Percentiles rank a stretch among this genome's conserved stretches.
Conservation (phyloP, 2,329 filamentous ascomycete species). For the Sporothrix brunneoviolacea region DNA sequence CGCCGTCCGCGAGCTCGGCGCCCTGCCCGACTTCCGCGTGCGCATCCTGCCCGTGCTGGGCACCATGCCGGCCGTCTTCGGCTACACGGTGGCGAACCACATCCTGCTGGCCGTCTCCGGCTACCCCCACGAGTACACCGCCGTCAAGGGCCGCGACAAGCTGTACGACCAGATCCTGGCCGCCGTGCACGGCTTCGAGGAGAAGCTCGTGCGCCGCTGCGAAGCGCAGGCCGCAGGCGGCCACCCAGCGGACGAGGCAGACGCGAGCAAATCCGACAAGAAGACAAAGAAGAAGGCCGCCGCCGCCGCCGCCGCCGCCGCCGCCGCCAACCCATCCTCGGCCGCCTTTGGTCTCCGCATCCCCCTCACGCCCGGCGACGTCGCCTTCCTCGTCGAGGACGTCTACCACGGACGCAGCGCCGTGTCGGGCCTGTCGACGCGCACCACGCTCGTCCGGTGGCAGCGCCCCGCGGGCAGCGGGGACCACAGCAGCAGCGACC, state of each 20-base stretch:
- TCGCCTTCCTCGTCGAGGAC: slow-evolving; percentile 85
- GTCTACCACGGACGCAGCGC: slow-evolving; percentile 77
- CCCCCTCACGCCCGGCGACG: slow-evolving; percentile 70
- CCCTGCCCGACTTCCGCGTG: slow-evolving; percentile 86
- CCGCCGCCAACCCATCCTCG: slow-evolving; percentile 24
- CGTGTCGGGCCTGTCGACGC: slow-evolving; percentile 72
- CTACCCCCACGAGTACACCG: slow-evolving; percentile 80
- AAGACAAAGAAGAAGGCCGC: slow-evolving; percentile 3
- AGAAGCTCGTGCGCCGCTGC: slow-evolving; percentile 55
- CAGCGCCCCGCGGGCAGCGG: slow-evolving; percentile 29
- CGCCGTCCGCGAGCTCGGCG: slow-evolving; percentile 76
- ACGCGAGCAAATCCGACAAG: background rate
- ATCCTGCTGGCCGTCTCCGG: slow-evolving; percentile 72
- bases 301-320: too few species aligned
- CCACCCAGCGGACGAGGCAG: background rate
- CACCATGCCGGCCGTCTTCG: slow-evolving; percentile 96
- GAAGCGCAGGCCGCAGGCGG: background rate
- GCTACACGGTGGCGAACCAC: slow-evolving; percentile 85
- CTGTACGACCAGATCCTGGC: slow-evolving; percentile 82
- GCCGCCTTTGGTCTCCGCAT: slow-evolving; percentile 67
- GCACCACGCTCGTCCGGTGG: slow-evolving; percentile 79
- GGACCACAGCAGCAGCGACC: slow-evolving; percentile 29
- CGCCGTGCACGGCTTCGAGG: slow-evolving; percentile 69
- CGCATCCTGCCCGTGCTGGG: slow-evolving; percentile 92
- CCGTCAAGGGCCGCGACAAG: slow-evolving; percentile 77